phyloP scores from a whole-genome alignment of 192 early-diverging fungal species.

The Ambispora gerdemannii region DNA sequence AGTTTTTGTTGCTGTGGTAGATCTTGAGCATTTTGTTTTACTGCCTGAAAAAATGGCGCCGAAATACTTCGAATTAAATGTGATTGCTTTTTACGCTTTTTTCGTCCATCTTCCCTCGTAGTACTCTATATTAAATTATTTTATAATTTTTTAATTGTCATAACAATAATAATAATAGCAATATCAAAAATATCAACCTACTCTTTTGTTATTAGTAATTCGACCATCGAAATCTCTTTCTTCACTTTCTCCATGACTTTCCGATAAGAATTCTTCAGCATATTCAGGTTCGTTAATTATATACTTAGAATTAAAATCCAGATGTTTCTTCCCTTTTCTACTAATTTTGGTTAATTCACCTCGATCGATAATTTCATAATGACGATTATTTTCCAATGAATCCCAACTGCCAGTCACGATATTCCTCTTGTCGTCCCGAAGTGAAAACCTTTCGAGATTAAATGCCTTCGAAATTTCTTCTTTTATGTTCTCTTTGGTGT shows the following conservation, averaged over 20 bases:
- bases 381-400: neutral
- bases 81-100: neutral
- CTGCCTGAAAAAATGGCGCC: neutral
- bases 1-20: too few species aligned
- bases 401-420: conserved; percentile 12
- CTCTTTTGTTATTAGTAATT: neutral
- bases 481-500: neutral
- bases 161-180: neutral
- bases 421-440: neutral
- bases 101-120: neutral
- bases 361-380: conserved; percentile 17
- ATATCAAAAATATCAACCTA: neutral
- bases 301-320: neutral
- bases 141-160: too few species aligned
- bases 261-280: neutral
- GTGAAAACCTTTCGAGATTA: conserved; percentile 10
- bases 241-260: neutral
- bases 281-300: neutral
- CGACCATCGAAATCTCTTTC: neutral
- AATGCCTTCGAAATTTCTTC: conserved; percentile 14
- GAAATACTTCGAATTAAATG: neutral
- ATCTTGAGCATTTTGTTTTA: too few species aligned
- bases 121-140: too few species aligned
- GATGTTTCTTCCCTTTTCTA: neutral
- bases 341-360: neutral